A percentile compares a stretch with the other conserved stretches of the same genome.
These are phyloP conservation scores for Tubosaeta brunneosetosa DNA, from an alignment of 768 basidiomycete species.

Conservation along the genomic window DNA sequence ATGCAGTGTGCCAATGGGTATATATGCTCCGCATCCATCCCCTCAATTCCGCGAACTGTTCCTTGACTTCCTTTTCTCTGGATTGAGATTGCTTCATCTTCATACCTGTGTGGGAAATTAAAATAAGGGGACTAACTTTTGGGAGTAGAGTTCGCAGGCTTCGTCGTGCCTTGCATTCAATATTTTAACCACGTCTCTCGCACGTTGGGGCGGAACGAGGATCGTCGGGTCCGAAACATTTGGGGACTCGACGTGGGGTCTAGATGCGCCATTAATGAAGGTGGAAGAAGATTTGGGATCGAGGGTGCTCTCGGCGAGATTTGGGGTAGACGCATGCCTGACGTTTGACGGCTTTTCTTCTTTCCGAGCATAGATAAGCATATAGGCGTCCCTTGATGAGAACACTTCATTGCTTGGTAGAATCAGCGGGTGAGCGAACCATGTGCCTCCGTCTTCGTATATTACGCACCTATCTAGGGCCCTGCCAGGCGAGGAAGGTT, in stretches of 20 bases:
- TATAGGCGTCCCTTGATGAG: conserved; percentile 86
- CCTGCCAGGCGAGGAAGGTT: conserved; percentile 21
- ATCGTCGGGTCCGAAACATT: conserved; percentile 12
- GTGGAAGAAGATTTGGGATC: conserved; percentile 9
- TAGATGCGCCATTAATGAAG: conserved; percentile 19
- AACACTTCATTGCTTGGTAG: conserved; percentile 40
- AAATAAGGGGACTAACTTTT: conserved; percentile 38
- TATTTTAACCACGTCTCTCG: conserved; percentile 46
- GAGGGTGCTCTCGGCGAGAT: conserved; percentile 15
- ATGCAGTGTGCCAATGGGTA: conserved; percentile 52
- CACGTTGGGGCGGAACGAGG: conserved; percentile 51
- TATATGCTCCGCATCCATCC: conserved; percentile 57
- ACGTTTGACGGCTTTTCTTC: conserved; percentile 12
- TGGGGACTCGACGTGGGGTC: conserved; percentile 10
- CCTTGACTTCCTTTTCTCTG: conserved; percentile 43
- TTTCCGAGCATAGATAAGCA: conserved; percentile 81
- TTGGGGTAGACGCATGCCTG: conserved; percentile 14
- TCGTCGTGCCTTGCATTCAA: conserved; percentile 55
- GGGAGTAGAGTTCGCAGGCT: conserved; percentile 45
- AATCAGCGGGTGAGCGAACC: conserved; percentile 17
- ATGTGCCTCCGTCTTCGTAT: conserved; percentile 54
- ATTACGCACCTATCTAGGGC: conserved; percentile 69
- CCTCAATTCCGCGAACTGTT: conserved; percentile 47
- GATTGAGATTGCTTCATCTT: conserved; percentile 9
- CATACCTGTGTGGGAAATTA: conserved; percentile 12